Conservation (phyloP, 2,329 filamentous ascomycete genomes). For the Xylaria sp. region DNA sequence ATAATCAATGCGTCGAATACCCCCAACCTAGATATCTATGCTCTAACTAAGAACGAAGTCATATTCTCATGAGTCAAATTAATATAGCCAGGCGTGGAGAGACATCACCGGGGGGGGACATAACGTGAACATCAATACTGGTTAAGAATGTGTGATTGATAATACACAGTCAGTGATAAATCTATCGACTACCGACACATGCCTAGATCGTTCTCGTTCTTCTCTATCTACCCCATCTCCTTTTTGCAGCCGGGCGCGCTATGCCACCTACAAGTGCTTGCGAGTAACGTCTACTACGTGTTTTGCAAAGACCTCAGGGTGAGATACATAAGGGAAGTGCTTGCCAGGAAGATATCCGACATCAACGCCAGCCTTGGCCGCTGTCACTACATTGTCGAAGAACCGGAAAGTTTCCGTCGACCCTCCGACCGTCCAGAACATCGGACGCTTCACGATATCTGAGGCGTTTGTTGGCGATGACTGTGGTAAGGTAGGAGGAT, state of each 20-base stretch:
- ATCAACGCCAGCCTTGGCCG: conserved; percentile 32
- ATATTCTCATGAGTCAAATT: neutral
- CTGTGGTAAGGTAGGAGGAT: conserved; percentile 30
- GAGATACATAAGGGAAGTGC: conserved; percentile 37
- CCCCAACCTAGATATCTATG: neutral
- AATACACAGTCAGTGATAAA: neutral
- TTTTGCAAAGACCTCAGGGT: conserved; percentile 31
- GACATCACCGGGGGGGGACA: neutral
- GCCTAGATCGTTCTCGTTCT: neutral
- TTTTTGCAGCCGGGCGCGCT: neutral
- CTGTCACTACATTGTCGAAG: conserved; percentile 35
- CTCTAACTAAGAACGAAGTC: neutral
- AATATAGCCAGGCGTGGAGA: neutral
- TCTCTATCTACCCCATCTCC: neutral
- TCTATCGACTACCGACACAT: neutral
- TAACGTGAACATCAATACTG: neutral
- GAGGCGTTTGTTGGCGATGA: conserved; percentile 24
- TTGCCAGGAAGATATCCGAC: conserved; percentile 30
- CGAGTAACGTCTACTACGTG: conserved; percentile 32
- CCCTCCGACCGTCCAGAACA: conserved; percentile 36
- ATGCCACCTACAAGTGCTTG: conserved; percentile 26
- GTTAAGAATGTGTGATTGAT: neutral
- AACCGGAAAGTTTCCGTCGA: conserved; percentile 28
- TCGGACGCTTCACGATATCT: conserved; percentile 26
- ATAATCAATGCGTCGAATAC: conserved; percentile 16